A percentile compares a stretch with the other conserved stretches of the same genome.
phyloP scores from a whole-genome alignment of 768 basidiomycete genomes.

The Kockovaella imperatae region DNA sequence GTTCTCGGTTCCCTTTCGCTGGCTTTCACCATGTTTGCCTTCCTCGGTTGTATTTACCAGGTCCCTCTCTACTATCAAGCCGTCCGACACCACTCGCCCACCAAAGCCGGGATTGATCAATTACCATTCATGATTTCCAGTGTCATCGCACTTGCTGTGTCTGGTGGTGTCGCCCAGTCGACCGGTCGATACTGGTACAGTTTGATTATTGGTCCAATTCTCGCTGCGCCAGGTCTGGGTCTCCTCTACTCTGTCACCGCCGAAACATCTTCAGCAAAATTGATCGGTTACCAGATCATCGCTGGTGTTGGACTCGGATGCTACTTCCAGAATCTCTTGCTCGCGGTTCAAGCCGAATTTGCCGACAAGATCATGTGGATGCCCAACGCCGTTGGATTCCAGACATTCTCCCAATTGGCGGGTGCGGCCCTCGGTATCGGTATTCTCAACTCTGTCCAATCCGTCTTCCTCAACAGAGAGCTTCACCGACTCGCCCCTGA shows the following conservation, averaged over 20 bases:
- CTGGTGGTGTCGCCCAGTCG: slow-evolving; percentile 36
- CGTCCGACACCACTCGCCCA: slow-evolving; percentile 44
- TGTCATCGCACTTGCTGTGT: slow-evolving; percentile 38
- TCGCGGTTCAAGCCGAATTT: slow-evolving; percentile 37
- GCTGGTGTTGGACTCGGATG: slow-evolving; percentile 45
- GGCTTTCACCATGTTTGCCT: slow-evolving; percentile 24
- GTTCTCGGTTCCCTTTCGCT: slow-evolving; percentile 37
- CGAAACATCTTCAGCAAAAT: slow-evolving; percentile 32
- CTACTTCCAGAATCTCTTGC: slow-evolving; percentile 36
- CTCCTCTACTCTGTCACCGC: slow-evolving; percentile 45
- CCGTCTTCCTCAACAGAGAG: slow-evolving; percentile 28
- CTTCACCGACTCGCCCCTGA: slow-evolving; percentile 22
- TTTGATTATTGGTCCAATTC: slow-evolving; percentile 38
- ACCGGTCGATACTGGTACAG: slow-evolving; percentile 45
- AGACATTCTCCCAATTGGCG: slow-evolving; percentile 36
- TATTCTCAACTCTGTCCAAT: slow-evolving; percentile 26
- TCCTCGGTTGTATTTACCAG: slow-evolving; percentile 39
- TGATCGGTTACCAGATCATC: slow-evolving; percentile 48
- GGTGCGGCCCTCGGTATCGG: slow-evolving; percentile 38
- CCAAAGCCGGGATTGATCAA: slow-evolving; percentile 47
- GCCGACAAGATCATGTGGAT: neutral
- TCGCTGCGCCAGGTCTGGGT: slow-evolving; percentile 45
- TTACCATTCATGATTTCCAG: slow-evolving; percentile 43
- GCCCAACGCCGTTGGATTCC: slow-evolving; percentile 35
- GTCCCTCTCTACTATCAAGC: slow-evolving; percentile 39